These are phyloP conservation scores for Aspergillus nanangensis DNA, from an alignment of 495 filamentous ascomycete species.

Conservation along the genomic window DNA sequence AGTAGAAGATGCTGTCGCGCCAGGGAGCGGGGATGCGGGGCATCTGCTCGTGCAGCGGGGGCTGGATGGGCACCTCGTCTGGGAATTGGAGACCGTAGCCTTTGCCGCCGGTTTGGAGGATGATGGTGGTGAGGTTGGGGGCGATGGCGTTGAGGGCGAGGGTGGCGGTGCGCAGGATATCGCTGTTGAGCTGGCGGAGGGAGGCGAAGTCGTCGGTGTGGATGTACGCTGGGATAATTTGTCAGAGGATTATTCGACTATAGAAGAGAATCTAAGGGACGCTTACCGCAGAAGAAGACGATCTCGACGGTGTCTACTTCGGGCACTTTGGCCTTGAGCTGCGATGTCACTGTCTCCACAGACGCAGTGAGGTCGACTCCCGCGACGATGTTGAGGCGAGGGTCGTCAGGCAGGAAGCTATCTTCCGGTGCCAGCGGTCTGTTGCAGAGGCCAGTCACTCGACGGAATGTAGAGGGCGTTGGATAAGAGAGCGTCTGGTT, in stretches of 20 bases:
- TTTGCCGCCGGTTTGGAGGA: constrained; percentile 39
- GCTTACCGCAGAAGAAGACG: constrained; percentile 4
- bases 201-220: constrained; percentile 2
- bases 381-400: background rate
- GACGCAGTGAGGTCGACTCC: constrained; percentile 2
- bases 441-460: constrained; percentile 1
- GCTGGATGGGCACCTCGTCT: constrained; percentile 22
- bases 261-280: background rate
- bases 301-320: background rate
- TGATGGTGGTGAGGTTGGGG: constrained; percentile 24
- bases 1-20: constrained; percentile 39
- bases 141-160: constrained; percentile 16
- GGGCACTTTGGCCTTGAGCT: background rate
- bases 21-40: constrained; percentile 38
- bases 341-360: background rate
- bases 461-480: background rate
- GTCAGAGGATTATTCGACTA: too few relatives aligned
- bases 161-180: constrained; percentile 8
- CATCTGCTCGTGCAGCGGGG: constrained; percentile 28
- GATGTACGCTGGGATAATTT: constrained; percentile 3
- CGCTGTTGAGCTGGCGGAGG: background rate
- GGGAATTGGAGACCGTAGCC: constrained; percentile 36
- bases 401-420: background rate
- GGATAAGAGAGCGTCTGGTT: constrained; percentile 4
- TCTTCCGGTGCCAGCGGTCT: background rate